These are phyloP conservation scores for Talaromyces ruber DNA, from an alignment of 495 filamentous ascomycete species.

Conservation along the genomic window DNA sequence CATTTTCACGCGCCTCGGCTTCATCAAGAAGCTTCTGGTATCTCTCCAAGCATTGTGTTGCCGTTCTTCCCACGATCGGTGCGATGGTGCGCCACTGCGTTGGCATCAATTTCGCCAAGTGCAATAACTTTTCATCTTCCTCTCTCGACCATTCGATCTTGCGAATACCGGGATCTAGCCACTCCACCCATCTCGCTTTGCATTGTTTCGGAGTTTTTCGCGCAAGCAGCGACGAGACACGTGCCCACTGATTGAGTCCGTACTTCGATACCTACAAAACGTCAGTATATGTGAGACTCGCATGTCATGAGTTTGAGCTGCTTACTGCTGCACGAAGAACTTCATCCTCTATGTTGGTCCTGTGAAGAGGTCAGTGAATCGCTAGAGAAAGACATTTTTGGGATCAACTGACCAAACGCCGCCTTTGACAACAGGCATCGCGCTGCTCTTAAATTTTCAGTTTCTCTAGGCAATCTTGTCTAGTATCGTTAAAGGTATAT, in stretches of 20 bases:
- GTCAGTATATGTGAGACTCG: slow-evolving; percentile 12
- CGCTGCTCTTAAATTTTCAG: slow-evolving; percentile 4
- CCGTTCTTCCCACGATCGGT: slow-evolving; percentile 90
- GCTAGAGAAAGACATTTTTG: slow-evolving; percentile 16
- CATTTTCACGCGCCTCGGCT: slow-evolving; percentile 81
- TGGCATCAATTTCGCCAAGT: slow-evolving; percentile 96
- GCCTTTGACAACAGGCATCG: slow-evolving; percentile 96
- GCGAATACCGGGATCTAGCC: slow-evolving; percentile 93
- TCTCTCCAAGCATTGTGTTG: slow-evolving; percentile 91
- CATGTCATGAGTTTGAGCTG: slow-evolving; percentile 1
- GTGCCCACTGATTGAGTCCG: slow-evolving; percentile 97
- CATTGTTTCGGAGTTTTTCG: slow-evolving; percentile 98
- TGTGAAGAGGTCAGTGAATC: slow-evolving; percentile 12
- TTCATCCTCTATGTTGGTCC: slow-evolving; percentile 80
- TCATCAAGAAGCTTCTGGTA: slow-evolving; percentile 97
- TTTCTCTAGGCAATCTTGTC: background rate
- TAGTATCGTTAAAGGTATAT: background rate
- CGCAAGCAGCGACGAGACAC: slow-evolving; percentile 92
- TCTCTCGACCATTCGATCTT: slow-evolving; percentile 99
- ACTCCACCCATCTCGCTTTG: slow-evolving; percentile 97
- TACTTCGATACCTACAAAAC: slow-evolving; percentile 72
- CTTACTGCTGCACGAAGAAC: slow-evolving; percentile 80
- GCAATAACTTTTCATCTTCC: slow-evolving; percentile 95
- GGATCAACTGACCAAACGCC: slow-evolving; percentile 79
- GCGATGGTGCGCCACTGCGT: slow-evolving; percentile 99